Base-by-base conservation (phyloP, 805 yeast genomes). In the Tetrapisispora fleetii region DNA sequence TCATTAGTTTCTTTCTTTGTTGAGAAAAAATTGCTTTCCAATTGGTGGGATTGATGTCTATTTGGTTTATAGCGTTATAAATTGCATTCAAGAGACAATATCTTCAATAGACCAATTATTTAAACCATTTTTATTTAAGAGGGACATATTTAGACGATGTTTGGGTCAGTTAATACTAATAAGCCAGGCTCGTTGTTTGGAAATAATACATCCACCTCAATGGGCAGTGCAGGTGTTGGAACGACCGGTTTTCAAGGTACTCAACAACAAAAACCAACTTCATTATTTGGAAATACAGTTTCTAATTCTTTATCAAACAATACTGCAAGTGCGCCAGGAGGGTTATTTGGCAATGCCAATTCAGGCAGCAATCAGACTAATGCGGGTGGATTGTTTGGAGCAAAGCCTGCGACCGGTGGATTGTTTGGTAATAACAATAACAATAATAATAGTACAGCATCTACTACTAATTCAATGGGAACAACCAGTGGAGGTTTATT, bases 301-400 rank as follows among this genome's bases (percentile, higher is more conserved):
- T 17, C 37, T 4, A 41, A 30, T 14, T 5, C 37, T 18, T 6
- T 41, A 19, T 17, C 27, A 14, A 41, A 18, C 28, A 41, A 17
- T 30, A 30, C 37, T 2, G 38, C 17, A 5, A 11, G 13, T 36
- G n/a, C 35, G 10, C 35, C 35, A 32, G 50, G 45, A 45, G 55
- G 54, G 27, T 55, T 51, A 22, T 60, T 50, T 56, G 63, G 58
- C 49, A 57, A 18, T 37, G 37, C 28, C 28, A 24, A 24, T 24
- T 24, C 28, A 21, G 24, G 35, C 7, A 17, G 10, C 17, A 14
- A 40, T 36, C 16, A 11, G 7, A 22, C 53, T n/a, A n/a, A 51
- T 16, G 40, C 58, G 27, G 64, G 67, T 10, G 52, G 54, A 1
- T 37, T 48, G 19, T 51, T 51, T 32, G 52, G 48, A 7, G 16